Base-by-base conservation (phyloP, 176 grass and related monocot genomes). In the Triticum aestivum region DNA sequence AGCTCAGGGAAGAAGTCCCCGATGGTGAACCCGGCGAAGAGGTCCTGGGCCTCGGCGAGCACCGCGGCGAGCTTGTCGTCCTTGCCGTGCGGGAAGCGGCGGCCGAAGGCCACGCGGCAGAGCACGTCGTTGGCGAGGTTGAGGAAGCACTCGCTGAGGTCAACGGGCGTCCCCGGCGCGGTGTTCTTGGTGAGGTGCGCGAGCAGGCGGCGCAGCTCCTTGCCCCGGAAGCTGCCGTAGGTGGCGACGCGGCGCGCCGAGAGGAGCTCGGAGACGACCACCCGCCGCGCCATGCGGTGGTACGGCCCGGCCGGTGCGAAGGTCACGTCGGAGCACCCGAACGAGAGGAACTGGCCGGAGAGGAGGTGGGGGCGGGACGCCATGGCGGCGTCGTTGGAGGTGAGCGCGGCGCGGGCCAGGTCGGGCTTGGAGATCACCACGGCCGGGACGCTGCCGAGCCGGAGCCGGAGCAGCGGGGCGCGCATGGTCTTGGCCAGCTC, bases 121-220 rank as follows among this genome's bases (percentile, higher is more conserved):
- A 76, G 73, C 73, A 76, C 73, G 73, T 76, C 73, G 44, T 76
- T 76, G 45, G 73, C 44, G 23, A 76, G 44, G 45, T 32, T 76
- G 73, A 76, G 73, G 45, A 76, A 76, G 45, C 45, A 76, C 73
- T 52, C 26, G 73, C 73, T 76, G 44, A 76, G 73, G 73, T 76
- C 73, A 1, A 76, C 23, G 14, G 44, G 44, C 0, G 45, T 9
- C 0, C 17, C 45, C 1, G 45, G 45, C 26, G 2, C 0, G 73
- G 73, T 32, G 73, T 76, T 76, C 45, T 76, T 76, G 13, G 73
- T 32, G 73, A 76, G 73, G 45, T 32, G 45, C 14, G 73, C 73
- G 14, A 76, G 45, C 0, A 76, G 44, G 73, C 13, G 73, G 26
- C 73, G 73, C 14, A 76, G 73, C 73, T 76, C 73, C 45, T 52